Conservation (phyloP, 306 rosid genomes). For the Trifolium fragiferum region DNA sequence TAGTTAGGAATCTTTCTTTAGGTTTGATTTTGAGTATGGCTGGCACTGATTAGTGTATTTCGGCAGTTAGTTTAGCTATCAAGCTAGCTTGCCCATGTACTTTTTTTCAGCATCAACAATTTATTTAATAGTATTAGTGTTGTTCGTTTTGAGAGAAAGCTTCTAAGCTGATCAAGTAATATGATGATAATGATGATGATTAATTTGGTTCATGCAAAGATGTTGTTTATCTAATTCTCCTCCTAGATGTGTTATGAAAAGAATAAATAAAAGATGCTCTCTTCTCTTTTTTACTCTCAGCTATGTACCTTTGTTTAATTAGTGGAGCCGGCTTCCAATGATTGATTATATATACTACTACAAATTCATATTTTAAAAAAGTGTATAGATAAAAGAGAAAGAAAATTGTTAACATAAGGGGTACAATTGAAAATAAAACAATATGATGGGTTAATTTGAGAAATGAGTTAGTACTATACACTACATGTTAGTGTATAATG, state of each 20-base stretch:
- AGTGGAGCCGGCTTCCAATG: neutral
- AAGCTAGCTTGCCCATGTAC: conserved; percentile 46
- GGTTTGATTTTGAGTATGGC: conserved; percentile 43
- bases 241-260: conserved; percentile 35
- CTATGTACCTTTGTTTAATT: neutral
- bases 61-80: conserved; percentile 30
- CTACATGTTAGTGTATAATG: no score
- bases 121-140: conserved; percentile 33
- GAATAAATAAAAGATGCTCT: conserved; percentile 24
- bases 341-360: neutral
- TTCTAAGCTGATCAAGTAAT: no score
- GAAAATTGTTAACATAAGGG: no score
- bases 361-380: no score
- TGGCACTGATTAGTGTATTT: conserved; percentile 40
- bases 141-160: no score
- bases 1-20: conserved; percentile 31
- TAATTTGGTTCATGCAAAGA: conserved; percentile 29
- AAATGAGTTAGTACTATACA: no score
- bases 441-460: no score
- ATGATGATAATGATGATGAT: neutral
- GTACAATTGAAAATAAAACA: no score
- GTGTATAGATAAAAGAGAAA: no score
- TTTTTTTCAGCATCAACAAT: conserved; percentile 43
- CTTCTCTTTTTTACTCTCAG: conserved; percentile 4
- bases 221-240: conserved; percentile 39